Percentiles rank a stretch among this genome's conserved stretches.
Conservation (phyloP, 257 asterid genomes). For the Scutellaria galericulata region DNA sequence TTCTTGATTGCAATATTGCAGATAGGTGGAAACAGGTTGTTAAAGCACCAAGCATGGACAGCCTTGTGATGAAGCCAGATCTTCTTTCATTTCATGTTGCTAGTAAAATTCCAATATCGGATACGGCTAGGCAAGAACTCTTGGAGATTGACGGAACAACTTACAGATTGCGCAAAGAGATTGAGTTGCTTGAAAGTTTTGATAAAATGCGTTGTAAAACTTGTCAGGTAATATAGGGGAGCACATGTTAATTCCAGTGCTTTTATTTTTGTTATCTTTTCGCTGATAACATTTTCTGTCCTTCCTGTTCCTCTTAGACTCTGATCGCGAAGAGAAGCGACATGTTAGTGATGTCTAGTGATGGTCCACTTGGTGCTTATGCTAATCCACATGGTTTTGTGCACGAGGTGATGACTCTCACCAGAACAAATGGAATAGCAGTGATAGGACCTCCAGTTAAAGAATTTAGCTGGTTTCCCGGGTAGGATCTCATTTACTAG, state of each 20-base stretch:
- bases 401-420: conserved; percentile 91
- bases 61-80: conserved; percentile 77
- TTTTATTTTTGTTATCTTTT: background rate
- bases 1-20: conserved; percentile 48
- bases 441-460: conserved; percentile 70
- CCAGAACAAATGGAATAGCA: conserved; percentile 66
- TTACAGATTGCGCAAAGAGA: conserved; percentile 87
- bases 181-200: conserved; percentile 86
- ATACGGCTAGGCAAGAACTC: conserved; percentile 89
- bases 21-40: conserved; percentile 93
- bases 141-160: conserved; percentile 95
- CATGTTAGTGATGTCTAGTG: conserved; percentile 94
- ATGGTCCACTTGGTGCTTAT: conserved; percentile 96
- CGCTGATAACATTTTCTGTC: conserved; percentile 25
- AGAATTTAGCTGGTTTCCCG: conserved; percentile 98
- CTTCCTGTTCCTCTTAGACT: conserved; percentile 47
- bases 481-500: conserved; percentile 56
- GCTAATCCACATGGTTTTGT: conserved; percentile 85
- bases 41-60: conserved; percentile 80
- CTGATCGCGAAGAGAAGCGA: conserved; percentile 84
- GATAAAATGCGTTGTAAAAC: conserved; percentile 79
- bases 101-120: conserved; percentile 93
- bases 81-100: conserved; percentile 93
- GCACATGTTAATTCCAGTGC: background rate
- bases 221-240: conserved; percentile 65